Base-by-base conservation (phyloP, 2,329 filamentous ascomycete genomes). In the Pseudogymnoascus sp. region DNA sequence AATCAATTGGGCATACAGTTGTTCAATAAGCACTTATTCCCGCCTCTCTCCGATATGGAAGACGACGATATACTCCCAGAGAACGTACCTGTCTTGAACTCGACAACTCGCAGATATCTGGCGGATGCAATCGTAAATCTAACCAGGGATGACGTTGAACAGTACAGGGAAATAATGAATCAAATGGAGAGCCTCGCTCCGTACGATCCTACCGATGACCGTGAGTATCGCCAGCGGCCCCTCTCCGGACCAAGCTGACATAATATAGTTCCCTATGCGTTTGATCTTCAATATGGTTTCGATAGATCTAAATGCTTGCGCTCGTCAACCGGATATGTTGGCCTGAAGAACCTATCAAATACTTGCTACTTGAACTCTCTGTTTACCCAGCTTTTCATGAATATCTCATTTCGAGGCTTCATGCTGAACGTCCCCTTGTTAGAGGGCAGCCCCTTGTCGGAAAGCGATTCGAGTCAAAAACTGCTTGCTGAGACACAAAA, bases 331-430 rank as follows among this genome's bases (percentile, higher is more conserved):
- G 91, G 91, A 18, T 96, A 96, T 71, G 85, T 89, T n/a, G 94
- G 94, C 1, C 75, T 99, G n/a, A 82, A 82, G 61, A 99, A 99
- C 69, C 81, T 97, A 14, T 94, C 91, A 8, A 96, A 97, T 71
- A 97, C 95, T 0, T 99, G 94, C 74, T 99, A 99, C 71, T 82
- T 97, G 70, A 99, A 99, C 72, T 97, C 94, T 0, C 78, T 99
- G 0, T 81, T 97, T 63, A 93, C 91, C 0, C 94, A 99, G 70
- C 82, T 99, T 0, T 99, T 93, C 77, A 97, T 97, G 91, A 97
- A 99, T 70, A 76, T 89, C 14, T 81, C 85, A 6, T 97, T 99
- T 69, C 87, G 94, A 16, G 81, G 83, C 14, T 96, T 97, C 72
- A 89, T 99, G 67, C 79, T 97, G 63, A 74, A 78, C 61, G 78